These are phyloP conservation scores for Leccinum barrowsii DNA, from an alignment of 768 basidiomycete species.

Conservation along the genomic window DNA sequence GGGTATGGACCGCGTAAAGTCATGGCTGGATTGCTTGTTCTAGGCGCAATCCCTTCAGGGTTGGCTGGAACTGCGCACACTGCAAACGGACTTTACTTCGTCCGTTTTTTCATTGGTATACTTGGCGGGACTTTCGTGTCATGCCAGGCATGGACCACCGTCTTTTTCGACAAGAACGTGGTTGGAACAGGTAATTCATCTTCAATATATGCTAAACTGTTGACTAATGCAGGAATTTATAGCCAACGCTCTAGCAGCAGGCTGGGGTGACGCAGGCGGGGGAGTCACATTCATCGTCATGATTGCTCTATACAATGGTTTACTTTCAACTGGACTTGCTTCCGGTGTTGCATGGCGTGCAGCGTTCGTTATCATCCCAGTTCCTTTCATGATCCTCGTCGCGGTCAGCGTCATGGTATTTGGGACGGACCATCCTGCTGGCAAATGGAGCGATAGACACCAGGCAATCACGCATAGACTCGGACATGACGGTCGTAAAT, in stretches of 20 bases:
- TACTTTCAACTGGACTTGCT: slow-evolving; percentile 35
- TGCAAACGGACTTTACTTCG: slow-evolving; percentile 37
- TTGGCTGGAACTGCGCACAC: slow-evolving; percentile 48
- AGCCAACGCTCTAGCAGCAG: slow-evolving; percentile 54
- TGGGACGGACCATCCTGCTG: slow-evolving; percentile 53
- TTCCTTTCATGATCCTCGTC: slow-evolving; percentile 45
- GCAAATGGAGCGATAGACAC: slow-evolving; percentile 49
- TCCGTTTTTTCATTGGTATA: slow-evolving; percentile 60
- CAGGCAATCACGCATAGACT: slow-evolving; percentile 27
- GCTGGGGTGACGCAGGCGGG: slow-evolving; percentile 48
- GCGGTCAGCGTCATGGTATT: slow-evolving; percentile 41
- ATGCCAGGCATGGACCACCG: slow-evolving; percentile 59
- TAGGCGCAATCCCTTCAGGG: slow-evolving; percentile 58
- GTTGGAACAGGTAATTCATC: slow-evolving; percentile 34
- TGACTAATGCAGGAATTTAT: slow-evolving; percentile 24
- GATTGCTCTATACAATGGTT: slow-evolving; percentile 46
- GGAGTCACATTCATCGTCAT: slow-evolving; percentile 57
- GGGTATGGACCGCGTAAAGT: slow-evolving; percentile 50
- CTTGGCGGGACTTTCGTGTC: slow-evolving; percentile 60
- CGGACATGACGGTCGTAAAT: background rate
- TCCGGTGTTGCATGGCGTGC: slow-evolving; percentile 50
- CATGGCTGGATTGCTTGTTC: slow-evolving; percentile 50
- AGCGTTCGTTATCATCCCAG: slow-evolving; percentile 54
- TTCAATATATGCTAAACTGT: background rate
- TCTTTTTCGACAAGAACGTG: slow-evolving; percentile 52